These are phyloP conservation scores for Physcia stellaris DNA, from an alignment of 495 filamentous ascomycete genomes.

Conservation along the genomic window DNA sequence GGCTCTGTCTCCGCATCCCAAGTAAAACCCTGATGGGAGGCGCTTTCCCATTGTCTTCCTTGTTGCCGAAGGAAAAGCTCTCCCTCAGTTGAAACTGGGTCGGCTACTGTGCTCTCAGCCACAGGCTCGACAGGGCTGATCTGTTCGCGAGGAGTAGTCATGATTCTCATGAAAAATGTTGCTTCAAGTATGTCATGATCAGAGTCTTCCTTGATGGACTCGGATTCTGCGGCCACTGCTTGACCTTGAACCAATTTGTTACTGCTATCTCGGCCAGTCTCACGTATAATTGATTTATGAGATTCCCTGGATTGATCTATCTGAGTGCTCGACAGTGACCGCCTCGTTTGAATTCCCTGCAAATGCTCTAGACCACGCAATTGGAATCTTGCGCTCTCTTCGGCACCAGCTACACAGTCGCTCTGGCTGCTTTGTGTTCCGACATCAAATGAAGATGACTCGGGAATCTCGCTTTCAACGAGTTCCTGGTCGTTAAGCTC, in stretches of 20 bases:
- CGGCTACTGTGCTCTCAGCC: no score
- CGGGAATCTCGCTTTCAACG: not conserved
- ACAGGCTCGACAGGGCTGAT: no score
- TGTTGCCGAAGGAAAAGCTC: not conserved
- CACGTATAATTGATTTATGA: no score
- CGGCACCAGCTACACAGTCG: not conserved
- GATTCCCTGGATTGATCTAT: no score
- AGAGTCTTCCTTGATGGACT: not conserved
- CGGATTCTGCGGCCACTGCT: not conserved
- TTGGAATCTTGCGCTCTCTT: not conserved
- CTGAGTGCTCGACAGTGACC: no score
- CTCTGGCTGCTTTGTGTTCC: not conserved
- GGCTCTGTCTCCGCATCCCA: not conserved
- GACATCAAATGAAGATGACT: not conserved
- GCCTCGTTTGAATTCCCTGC: no score
- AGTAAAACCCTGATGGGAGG: not conserved
- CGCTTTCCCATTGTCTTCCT: not conserved
- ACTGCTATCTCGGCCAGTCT: not conserved
- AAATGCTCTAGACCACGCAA: not conserved
- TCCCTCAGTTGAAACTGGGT: slow-evolving; percentile 5
- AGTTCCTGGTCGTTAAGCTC: slow-evolving; percentile 10
- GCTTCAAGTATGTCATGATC: not conserved
- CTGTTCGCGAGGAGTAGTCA: not conserved
- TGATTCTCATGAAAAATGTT: not conserved
- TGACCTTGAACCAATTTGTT: not conserved